Conservation (phyloP, 2,329 filamentous ascomycete species). For the Pestalotiopsis sp. region DNA sequence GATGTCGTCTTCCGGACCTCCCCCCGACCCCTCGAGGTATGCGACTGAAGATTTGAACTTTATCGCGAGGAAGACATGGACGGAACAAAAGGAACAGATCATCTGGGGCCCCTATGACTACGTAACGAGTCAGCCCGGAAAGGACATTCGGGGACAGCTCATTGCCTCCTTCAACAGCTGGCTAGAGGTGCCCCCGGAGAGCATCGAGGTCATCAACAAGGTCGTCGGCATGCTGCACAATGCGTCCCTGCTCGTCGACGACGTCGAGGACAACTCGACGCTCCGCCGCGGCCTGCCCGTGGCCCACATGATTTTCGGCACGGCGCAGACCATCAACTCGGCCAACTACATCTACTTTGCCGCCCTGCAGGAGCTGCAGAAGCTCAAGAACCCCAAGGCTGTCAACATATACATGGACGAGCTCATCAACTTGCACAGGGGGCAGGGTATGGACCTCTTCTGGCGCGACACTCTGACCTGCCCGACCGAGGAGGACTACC, state of each 20-base stretch:
- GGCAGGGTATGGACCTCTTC: slow-evolving; percentile 89
- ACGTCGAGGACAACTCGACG: slow-evolving; percentile 81
- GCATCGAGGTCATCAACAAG: slow-evolving; percentile 74
- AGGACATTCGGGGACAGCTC: slow-evolving; percentile 80
- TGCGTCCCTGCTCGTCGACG: slow-evolving; percentile 80
- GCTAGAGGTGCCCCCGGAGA: slow-evolving; percentile 72
- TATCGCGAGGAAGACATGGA: slow-evolving; percentile 61
- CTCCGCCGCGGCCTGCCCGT: slow-evolving; percentile 80
- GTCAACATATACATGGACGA: slow-evolving; percentile 80
- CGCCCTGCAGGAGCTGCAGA: slow-evolving; percentile 74
- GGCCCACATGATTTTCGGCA: slow-evolving; percentile 82
- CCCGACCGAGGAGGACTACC: slow-evolving; percentile 84
- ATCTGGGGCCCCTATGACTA: slow-evolving; percentile 82
- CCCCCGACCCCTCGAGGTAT: slow-evolving; percentile 55
- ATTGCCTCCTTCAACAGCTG: slow-evolving; percentile 82
- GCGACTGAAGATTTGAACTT: slow-evolving; percentile 59
- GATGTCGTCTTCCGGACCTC: slow-evolving; percentile 39
- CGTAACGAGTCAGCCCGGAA: slow-evolving; percentile 76
- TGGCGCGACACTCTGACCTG: slow-evolving; percentile 86
- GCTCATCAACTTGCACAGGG: slow-evolving; percentile 80
- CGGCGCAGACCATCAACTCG: slow-evolving; percentile 86
- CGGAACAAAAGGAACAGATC: slow-evolving; percentile 74
- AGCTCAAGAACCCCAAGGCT: slow-evolving; percentile 67
- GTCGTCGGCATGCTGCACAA: slow-evolving; percentile 87
- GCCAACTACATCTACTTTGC: slow-evolving; percentile 89